Conservation (phyloP, 1,284 basidiomycete genomes). For the Xerocomus nothofagi region DNA sequence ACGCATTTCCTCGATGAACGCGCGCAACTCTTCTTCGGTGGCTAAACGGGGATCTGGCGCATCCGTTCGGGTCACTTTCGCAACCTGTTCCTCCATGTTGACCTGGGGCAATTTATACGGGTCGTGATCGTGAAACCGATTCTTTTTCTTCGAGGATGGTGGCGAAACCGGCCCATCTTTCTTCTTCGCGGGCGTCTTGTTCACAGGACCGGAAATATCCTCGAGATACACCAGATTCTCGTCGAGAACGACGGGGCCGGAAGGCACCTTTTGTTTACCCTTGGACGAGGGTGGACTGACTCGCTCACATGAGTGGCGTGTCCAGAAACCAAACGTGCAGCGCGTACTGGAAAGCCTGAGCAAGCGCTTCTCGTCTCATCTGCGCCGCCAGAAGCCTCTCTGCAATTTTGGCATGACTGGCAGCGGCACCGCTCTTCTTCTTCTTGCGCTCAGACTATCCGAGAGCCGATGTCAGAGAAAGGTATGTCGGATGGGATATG, state of each 20-base stretch:
- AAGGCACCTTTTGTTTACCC: slow-evolving; percentile 46
- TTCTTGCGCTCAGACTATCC: slow-evolving; percentile 77
- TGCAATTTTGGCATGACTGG: slow-evolving; percentile 81
- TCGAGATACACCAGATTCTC: slow-evolving; percentile 83
- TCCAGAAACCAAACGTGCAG: neutral
- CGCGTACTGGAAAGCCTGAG: slow-evolving; percentile 45
- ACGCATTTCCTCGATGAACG: slow-evolving; percentile 91
- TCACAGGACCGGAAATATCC: slow-evolving; percentile 66
- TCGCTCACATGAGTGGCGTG: slow-evolving; percentile 6
- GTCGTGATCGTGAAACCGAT: slow-evolving; percentile 72
- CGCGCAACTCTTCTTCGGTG: slow-evolving; percentile 87
- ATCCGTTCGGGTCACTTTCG: slow-evolving; percentile 54
- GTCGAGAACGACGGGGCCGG: slow-evolving; percentile 49
- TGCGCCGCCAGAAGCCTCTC: slow-evolving; percentile 94
- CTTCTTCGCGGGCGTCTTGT: slow-evolving; percentile 51
- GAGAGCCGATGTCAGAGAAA: slow-evolving; percentile 3
- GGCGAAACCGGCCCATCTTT: slow-evolving; percentile 42
- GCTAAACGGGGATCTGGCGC: slow-evolving; percentile 87
- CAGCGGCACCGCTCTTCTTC: slow-evolving; percentile 85
- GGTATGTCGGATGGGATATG: neutral
- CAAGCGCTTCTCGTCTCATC: slow-evolving; percentile 87
- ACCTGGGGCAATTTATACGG: slow-evolving; percentile 83
- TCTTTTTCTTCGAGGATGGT: slow-evolving; percentile 54
- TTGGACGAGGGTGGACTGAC: slow-evolving; percentile 31
- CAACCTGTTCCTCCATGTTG: slow-evolving; percentile 58